These are phyloP conservation scores for Fusarium ambrosium DNA, from an alignment of 2,329 filamentous ascomycete species.

Conservation along the genomic window DNA sequence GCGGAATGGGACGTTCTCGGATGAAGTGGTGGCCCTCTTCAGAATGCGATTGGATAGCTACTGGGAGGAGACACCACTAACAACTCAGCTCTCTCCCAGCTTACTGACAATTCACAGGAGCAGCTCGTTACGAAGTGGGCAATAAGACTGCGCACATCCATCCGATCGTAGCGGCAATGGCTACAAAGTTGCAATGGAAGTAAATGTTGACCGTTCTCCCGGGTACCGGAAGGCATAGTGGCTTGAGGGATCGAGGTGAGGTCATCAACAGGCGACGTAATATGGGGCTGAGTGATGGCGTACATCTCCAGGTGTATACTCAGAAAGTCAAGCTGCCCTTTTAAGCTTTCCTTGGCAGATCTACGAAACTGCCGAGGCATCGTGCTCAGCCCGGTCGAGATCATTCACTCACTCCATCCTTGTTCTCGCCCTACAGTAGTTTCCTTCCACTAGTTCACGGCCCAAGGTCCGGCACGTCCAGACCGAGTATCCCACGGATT, in stretches of 20 bases:
- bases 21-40: constrained; percentile 23
- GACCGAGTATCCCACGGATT: not conserved
- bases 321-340: not conserved
- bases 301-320: not conserved
- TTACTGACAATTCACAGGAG: not conserved
- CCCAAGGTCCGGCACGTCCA: not conserved
- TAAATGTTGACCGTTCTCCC: not conserved
- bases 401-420: not conserved
- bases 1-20: constrained; percentile 8
- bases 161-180: constrained; percentile 31
- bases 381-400: constrained; percentile 12
- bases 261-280: not conserved
- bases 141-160: not conserved
- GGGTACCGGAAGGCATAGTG: not conserved
- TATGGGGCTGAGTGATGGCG: not conserved
- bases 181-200: not conserved
- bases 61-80: constrained; percentile 9
- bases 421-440: constrained; percentile 9
- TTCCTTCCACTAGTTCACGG: not conserved
- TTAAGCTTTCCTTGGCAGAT: constrained; percentile 31
- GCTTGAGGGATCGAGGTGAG: not conserved
- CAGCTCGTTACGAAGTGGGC: not conserved
- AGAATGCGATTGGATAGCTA: constrained; percentile 26
- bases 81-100: constrained; percentile 30
- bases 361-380: constrained; percentile 10